These are phyloP conservation scores for Papiliotrema terrestris DNA, from an alignment of 1,284 basidiomycete species.

Conservation along the genomic window DNA sequence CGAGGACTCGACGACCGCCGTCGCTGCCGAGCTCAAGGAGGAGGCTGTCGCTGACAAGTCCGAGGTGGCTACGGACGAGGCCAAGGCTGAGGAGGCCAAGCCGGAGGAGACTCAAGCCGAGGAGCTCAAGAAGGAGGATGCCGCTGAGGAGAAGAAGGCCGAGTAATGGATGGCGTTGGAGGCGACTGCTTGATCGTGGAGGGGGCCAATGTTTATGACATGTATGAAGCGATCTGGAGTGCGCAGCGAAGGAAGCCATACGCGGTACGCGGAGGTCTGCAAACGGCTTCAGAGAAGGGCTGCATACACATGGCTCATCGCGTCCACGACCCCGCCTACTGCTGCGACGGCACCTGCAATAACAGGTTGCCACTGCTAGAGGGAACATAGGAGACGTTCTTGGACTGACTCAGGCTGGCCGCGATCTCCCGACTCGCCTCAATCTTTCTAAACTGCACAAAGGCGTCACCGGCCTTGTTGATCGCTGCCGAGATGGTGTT, in stretches of 20 bases:
- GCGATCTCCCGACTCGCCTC: constrained; percentile 93
- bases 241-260: background rate
- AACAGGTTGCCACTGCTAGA: constrained; percentile 73
- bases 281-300: no score
- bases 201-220: background rate
- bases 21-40: constrained; percentile 1
- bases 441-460: constrained; percentile 92
- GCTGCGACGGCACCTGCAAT: constrained; percentile 65
- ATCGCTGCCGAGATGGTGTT: constrained; percentile 83
- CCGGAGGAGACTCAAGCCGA: constrained; percentile 5
- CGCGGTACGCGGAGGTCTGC: no score
- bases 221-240: background rate
- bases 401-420: constrained; percentile 64
- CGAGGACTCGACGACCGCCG: background rate
- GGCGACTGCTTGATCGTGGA: background rate
- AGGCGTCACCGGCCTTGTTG: constrained; percentile 91
- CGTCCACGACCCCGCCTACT: background rate
- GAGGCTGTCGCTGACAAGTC: constrained; percentile 12
- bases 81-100: background rate
- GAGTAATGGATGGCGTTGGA: background rate
- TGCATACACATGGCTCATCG: no score
- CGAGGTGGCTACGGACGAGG: constrained; percentile 1
- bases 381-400: constrained; percentile 85
- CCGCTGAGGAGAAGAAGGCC: constrained; percentile 20
- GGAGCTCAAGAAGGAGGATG: constrained; percentile 22